Evolutionary conservation across 2,329 filamentous ascomycete genomes (phyloP).

Genomic region (Metarhizium sp.): DNA sequence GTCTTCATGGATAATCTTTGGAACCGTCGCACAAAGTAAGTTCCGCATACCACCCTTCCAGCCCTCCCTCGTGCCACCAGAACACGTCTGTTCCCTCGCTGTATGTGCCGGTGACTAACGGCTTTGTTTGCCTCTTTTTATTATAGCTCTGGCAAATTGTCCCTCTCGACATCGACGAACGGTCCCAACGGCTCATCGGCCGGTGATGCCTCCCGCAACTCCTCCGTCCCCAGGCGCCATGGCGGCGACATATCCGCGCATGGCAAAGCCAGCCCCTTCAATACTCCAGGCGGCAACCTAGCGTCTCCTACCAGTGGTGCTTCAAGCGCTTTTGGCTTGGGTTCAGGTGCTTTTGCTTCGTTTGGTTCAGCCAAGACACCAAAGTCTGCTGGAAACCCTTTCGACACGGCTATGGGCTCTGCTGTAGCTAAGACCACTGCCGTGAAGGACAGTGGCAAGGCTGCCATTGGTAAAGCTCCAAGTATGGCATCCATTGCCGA

Average conservation of each 20-base stretch:
- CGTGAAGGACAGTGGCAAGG: conserved; percentile 22
- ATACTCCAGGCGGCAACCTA: conserved; percentile 53
- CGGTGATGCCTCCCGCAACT: conserved; percentile 51
- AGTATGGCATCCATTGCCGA: conserved; percentile 39
- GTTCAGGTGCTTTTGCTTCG: conserved; percentile 93
- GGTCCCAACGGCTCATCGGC: conserved; percentile 40
- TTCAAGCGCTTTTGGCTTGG: conserved; percentile 85
- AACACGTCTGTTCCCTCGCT: neutral
- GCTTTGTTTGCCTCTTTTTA: neutral
- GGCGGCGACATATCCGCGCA: conserved; percentile 63
- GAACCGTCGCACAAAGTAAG: conserved; percentile 78
- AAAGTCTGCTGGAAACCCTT: conserved; percentile 72
- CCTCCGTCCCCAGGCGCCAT: conserved; percentile 62
- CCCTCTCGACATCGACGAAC: conserved; percentile 65
- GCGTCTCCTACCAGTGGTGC: conserved; percentile 46
- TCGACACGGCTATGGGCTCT: conserved; percentile 60
- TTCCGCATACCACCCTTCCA: conserved; percentile 8
- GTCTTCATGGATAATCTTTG: conserved; percentile 54
- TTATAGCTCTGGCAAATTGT: conserved; percentile 75
- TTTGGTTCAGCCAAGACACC: conserved; percentile 73
- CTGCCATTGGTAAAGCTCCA: conserved; percentile 16
- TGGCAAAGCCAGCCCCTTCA: conserved; percentile 69
- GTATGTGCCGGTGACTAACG: neutral
- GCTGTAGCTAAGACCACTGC: conserved; percentile 21
- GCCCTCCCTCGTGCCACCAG: neutral